Evolutionary conservation across 2,329 filamentous ascomycete genomes (phyloP), one percentile per base, ranked within the genome.

Genomic region (Claviceps quebecensis): DNA sequence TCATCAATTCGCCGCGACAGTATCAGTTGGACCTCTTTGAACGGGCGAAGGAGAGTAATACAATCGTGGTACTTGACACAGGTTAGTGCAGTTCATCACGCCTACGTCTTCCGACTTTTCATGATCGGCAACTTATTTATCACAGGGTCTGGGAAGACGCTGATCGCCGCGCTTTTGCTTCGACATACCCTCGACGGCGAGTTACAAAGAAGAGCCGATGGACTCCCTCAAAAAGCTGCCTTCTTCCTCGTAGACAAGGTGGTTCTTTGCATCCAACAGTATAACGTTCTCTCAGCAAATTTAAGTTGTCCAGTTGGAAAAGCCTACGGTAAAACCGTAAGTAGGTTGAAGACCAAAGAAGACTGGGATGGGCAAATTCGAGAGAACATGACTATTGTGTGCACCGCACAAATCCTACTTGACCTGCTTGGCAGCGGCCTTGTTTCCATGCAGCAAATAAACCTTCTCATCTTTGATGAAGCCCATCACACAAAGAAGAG

Each of bases 401-500:
- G 89, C 68, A 97, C 93, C 0, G 90, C 90, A 0, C 89, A 93
- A 59, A 84, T 97, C 3, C 73, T 97, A 4, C 76, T 85, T 38
- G 80, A 87, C 55, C 88, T 85, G 58, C 75, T 98, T 2, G 77
- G 83, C 56, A 84, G 85, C 59, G 84, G 85, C 0, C 94, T 88
- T 65, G 77, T 96, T 53, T 77, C 67, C 9, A 95, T 98, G 70
- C 71, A 79, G 17, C 80, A 86, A 58, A 88, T 97, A 65, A 97
- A 91, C 60, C 76, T 98, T 1, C 72, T 98, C 39, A 82, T 97
- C 54, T 95, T 98, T 57, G 93, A 98, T 60, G 93, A 98, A 67
- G 93, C 90, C 5, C 93, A 98, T 60, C 93, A 97, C 61, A 82
- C 91, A 0, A 98, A 98, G 68, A 94, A 91, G 64, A 86, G 89